phyloP scores from a whole-genome alignment of 2,329 filamentous ascomycete genomes.

The Corynespora cassiicola region DNA sequence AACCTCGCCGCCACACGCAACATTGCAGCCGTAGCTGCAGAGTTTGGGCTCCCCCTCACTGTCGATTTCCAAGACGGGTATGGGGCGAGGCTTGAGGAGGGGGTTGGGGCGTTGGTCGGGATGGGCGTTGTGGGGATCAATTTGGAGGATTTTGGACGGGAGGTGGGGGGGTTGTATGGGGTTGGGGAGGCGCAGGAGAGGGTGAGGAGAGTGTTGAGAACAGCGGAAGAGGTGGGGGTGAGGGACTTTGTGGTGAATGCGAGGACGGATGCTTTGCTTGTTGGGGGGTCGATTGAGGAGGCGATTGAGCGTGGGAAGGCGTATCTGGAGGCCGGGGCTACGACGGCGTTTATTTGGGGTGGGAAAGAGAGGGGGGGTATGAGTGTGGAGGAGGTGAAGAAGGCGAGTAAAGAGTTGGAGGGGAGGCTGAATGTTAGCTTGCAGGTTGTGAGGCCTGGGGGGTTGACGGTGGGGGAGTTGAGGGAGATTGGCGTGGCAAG shows the following conservation, averaged over 20 bases:
- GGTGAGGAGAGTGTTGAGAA: conserved; percentile 51
- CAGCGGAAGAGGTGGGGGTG: conserved; percentile 56
- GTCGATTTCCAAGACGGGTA: conserved; percentile 70
- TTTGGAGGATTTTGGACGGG: conserved; percentile 59
- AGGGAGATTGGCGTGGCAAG: conserved; percentile 37
- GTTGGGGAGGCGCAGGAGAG: conserved; percentile 57
- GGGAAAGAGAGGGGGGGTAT: conserved; percentile 48
- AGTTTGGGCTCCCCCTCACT: conserved; percentile 57
- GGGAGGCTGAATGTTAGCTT: conserved; percentile 38
- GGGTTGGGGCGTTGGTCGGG: conserved; percentile 54
- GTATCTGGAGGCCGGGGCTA: conserved; percentile 65
- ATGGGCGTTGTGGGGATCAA: conserved; percentile 65
- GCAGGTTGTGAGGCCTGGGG: conserved; percentile 17
- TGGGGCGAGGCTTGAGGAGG: conserved; percentile 53
- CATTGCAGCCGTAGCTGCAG: conserved; percentile 53
- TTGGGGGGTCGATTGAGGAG: conserved; percentile 52
- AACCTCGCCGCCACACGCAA: conserved; percentile 58
- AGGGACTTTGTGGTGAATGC: conserved; percentile 57
- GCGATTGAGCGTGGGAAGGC: conserved; percentile 61
- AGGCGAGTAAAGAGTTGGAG: conserved; percentile 23
- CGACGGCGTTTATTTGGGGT: conserved; percentile 68
- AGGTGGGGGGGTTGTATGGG: conserved; percentile 43
- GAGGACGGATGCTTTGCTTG: conserved; percentile 61
- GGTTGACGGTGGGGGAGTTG: conserved; percentile 30
- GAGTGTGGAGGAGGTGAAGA: conserved; percentile 28